phyloP scores from a whole-genome alignment of 306 rosid genomes.

The Rosa multiflora region DNA sequence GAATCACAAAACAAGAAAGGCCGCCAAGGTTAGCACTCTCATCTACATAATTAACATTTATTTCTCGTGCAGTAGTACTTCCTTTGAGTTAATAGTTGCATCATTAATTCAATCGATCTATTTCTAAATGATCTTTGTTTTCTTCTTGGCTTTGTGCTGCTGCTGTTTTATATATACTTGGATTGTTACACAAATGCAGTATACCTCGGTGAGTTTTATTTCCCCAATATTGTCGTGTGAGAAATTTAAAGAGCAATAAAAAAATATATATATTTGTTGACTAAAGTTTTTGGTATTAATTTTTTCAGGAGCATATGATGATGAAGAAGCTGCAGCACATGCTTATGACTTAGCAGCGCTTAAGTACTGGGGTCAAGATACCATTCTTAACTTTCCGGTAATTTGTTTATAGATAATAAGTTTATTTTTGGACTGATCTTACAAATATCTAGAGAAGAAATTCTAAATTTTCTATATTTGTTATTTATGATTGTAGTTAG shows the following conservation, averaged over 20 bases:
- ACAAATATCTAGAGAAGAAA: neutral
- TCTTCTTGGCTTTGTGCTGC: slow-evolving; percentile 1
- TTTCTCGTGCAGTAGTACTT: neutral
- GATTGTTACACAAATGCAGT: slow-evolving; percentile 38
- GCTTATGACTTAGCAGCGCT: slow-evolving; percentile 44
- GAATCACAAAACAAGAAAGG: slow-evolving; percentile 84
- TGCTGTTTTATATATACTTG: neutral
- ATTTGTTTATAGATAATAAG: neutral
- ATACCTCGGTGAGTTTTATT: slow-evolving; percentile 58
- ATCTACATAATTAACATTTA: neutral
- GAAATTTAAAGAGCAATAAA: neutral
- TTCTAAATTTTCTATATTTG: neutral
- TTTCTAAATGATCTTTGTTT: neutral
- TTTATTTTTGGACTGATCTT: neutral
- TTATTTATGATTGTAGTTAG: slow-evolving; percentile 9
- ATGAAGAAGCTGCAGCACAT: slow-evolving; percentile 36
- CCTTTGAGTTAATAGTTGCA: neutral
- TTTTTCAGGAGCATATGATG: slow-evolving; percentile 37
- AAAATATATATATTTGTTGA: neutral
- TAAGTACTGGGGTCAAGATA: slow-evolving; percentile 39
- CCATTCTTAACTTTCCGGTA: slow-evolving; percentile 48
- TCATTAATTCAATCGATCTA: neutral
- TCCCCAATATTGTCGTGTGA: neutral
- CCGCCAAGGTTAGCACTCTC: slow-evolving; percentile 56
- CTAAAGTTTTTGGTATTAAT: neutral